These are phyloP conservation scores for Citrus sinensis DNA, from an alignment of 345 rosid species.

Conservation along the genomic window DNA sequence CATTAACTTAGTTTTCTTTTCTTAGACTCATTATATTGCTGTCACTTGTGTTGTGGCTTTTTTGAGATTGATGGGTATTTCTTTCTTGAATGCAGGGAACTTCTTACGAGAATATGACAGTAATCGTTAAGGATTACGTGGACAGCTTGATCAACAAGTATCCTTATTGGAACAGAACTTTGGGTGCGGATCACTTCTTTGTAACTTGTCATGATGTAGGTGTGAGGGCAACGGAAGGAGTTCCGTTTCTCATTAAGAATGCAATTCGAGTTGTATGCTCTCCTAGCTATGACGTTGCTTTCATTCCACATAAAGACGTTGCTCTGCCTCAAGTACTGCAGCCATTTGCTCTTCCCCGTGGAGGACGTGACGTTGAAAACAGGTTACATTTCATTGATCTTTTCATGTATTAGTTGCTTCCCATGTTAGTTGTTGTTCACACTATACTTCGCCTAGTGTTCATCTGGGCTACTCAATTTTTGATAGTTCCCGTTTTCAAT, in stretches of 20 bases:
- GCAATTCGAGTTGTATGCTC: slow-evolving; percentile 93
- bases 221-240: slow-evolving; percentile 87
- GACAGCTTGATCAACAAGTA: slow-evolving; percentile 67
- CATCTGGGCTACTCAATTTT: background rate
- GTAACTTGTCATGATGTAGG: slow-evolving; percentile 98
- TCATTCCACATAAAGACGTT: slow-evolving; percentile 95
- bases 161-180: slow-evolving; percentile 93
- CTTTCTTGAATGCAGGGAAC: slow-evolving; percentile 58
- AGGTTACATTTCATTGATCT: slow-evolving; percentile 36
- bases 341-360: slow-evolving; percentile 93
- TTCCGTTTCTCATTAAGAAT: slow-evolving; percentile 76
- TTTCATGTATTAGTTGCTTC: background rate
- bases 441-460: background rate
- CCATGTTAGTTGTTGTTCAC: background rate
- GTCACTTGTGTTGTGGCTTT: too few relatives aligned
- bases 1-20: background rate
- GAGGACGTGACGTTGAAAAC: slow-evolving; percentile 77
- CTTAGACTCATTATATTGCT: too few relatives aligned
- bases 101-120: slow-evolving; percentile 88
- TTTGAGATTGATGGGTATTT: background rate
- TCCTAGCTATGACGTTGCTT: slow-evolving; percentile 90
- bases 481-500: background rate
- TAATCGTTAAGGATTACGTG: slow-evolving; percentile 73
- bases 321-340: slow-evolving; percentile 94
- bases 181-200: slow-evolving; percentile 97